Evolutionary conservation across 345 rosid species (phyloP), one percentile per base, ranked within the genome.

Genomic region (Dipteronia sinensis): DNA sequence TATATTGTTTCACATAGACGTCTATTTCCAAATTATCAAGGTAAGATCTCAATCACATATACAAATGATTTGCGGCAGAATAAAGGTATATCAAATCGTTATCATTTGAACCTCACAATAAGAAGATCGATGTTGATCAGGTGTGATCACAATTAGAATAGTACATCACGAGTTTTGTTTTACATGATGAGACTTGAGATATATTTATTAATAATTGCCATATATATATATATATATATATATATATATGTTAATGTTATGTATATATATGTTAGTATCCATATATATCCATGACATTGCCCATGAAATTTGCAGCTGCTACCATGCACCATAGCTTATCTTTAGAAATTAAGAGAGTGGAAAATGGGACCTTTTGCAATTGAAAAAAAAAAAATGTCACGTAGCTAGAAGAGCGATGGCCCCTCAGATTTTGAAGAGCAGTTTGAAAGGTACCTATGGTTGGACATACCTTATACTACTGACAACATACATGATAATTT

Each of bases 381-480:
- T 40, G 76, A 64, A 62, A 67, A 61, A 38, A 65, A 38, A 5
- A 20, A 6, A 22, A 40, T 76, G 79, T 75, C 75, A 59, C 46
- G 77, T 76, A 76, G 73, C 69, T 34, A 17, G 40, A 76, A 67
- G 69, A 25, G 46, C 76, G 15, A 79, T 65, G 86, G 80, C 69
- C 85, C 76, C 65, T 66, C 38, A 63, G 87, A 80, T 86, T 72
- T 78, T 61, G 73, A 55, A 83, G 78, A 71, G 70, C 77, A 68
- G 19, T 49, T 67, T 79, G 88, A 85, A 83, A 87, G 69, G 77
- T 20, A 82, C 82, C 69, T 55, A 8, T 17, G 4, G 10, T 83
- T 87, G 90, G 83, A 83, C 84, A 13, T 68, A 82, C 71, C 72
- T 27, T 73, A 63, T 62, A 56, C 22, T 69, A 25, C 65, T 44